Base-by-base conservation (phyloP, 1,139 yeast species). In the Geotrichum cucujoidarum region DNA sequence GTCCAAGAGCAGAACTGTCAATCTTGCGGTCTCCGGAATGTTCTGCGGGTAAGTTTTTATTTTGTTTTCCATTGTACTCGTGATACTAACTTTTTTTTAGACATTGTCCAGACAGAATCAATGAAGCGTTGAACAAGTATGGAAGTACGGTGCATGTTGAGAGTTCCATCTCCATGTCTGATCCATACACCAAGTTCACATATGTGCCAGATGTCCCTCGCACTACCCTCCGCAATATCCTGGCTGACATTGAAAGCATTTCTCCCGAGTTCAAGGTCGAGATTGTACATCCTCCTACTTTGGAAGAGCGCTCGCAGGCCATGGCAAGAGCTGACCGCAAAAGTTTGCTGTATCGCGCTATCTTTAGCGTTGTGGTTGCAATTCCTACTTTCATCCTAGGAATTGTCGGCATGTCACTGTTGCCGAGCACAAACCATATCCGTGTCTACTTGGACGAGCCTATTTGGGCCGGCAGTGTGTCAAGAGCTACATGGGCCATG, bases 351-450 rank as follows among this genome's bases (percentile, higher is more conserved):
- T 59, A 63, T 18, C 70, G 89, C 45, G 68, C 84, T 32, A 53
- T 65, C 0, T 60, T 81, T 7, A 74, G 87, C 0, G 67, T 76
- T 0, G 49, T 74, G 0, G 64, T 79, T 43, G 83, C 85, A 1
- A 74, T 84, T 27, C 92, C 92, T 0, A 81, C 92, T 0, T 80
- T 83, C 56, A 60, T 81, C 2, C 73, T 83, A 56, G 90, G 88
- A 0, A 73, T 84, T 35, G 80, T 83, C 14, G 81, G 79, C 5
- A 81, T 82, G 87, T 73, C 82, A 5, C 66, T 83, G 43, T 61
- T 81, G n/a, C 75, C 80, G 0, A 63, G 63, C 22, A 38, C 61
- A 1, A 73, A 77, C 55, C 45, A 56, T 0, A 70, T 79, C 51
- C 66, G 80, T 35, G 60, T 55, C 47, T 81, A 84, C 80, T 68